Conservation (phyloP, 208 protist species). For the Entamoeba invadens region DNA sequence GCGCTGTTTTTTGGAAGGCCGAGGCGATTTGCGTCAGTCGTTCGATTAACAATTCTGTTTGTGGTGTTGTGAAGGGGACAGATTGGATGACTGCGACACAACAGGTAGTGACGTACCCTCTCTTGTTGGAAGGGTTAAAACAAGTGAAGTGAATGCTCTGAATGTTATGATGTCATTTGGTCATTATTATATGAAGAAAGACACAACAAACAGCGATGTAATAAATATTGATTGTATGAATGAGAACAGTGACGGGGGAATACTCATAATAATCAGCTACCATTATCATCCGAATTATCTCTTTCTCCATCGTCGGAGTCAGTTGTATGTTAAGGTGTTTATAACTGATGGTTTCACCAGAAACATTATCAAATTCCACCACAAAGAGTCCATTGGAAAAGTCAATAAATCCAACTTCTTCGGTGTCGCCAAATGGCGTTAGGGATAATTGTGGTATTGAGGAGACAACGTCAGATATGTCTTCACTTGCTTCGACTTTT, state of each 20-base stretch:
- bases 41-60: not conserved
- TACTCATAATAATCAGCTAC: not conserved
- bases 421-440: not conserved
- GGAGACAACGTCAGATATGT: too few relatives aligned
- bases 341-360: not conserved
- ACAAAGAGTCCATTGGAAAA: not conserved
- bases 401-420: not conserved
- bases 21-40: not conserved
- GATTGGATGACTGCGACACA: not conserved
- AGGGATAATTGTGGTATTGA: not conserved
- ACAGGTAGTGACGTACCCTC: not conserved
- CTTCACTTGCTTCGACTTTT: too few relatives aligned
- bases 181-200: too few relatives aligned
- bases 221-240: not conserved
- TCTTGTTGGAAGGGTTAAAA: not conserved
- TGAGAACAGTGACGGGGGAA: not conserved
- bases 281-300: not conserved
- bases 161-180: too few relatives aligned
- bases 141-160: not conserved
- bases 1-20: not conserved
- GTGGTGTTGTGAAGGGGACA: not conserved
- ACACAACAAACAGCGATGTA: too few relatives aligned
- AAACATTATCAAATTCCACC: not conserved
- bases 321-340: not conserved
- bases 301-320: not conserved